phyloP scores from a whole-genome alignment of 257 asterid genomes.

The Henckelia pumila region DNA sequence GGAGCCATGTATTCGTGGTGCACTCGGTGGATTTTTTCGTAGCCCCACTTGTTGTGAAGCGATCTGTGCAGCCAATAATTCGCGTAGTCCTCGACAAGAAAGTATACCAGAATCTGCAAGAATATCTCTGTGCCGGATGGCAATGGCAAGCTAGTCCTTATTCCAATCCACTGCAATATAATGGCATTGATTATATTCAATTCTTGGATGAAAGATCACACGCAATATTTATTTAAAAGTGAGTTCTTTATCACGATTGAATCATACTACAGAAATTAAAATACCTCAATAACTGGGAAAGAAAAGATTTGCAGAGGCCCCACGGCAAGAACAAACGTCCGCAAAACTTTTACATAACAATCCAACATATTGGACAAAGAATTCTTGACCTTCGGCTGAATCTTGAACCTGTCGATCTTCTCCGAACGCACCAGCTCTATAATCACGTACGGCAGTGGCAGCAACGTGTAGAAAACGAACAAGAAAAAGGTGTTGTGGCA shows the following conservation, averaged over 20 bases:
- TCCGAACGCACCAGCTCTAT: conserved; percentile 43
- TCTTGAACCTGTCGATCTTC: conserved; percentile 46
- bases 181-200: neutral
- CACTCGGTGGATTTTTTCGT: conserved; percentile 56
- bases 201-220: neutral
- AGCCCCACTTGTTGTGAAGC: conserved; percentile 66
- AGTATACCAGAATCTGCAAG: conserved; percentile 54
- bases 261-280: neutral
- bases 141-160: conserved; percentile 63
- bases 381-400: conserved; percentile 55
- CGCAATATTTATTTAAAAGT: neutral
- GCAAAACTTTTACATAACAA: conserved; percentile 51
- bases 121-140: conserved; percentile 56
- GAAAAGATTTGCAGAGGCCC: conserved; percentile 64
- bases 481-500: conserved; percentile 65
- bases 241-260: neutral
- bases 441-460: conserved; percentile 54
- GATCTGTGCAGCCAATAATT: conserved; percentile 73
- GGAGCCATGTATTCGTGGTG: conserved; percentile 85
- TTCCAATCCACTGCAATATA: conserved; percentile 67
- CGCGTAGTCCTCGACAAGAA: conserved; percentile 66
- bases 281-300: conserved; percentile 59
- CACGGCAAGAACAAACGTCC: conserved; percentile 47
- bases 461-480: conserved; percentile 51
- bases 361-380: conserved; percentile 47